A percentile compares a stretch with the other conserved stretches of the same genome.
Conservation (phyloP, 768 basidiomycete genomes). For the Psilocybe azurescens region DNA sequence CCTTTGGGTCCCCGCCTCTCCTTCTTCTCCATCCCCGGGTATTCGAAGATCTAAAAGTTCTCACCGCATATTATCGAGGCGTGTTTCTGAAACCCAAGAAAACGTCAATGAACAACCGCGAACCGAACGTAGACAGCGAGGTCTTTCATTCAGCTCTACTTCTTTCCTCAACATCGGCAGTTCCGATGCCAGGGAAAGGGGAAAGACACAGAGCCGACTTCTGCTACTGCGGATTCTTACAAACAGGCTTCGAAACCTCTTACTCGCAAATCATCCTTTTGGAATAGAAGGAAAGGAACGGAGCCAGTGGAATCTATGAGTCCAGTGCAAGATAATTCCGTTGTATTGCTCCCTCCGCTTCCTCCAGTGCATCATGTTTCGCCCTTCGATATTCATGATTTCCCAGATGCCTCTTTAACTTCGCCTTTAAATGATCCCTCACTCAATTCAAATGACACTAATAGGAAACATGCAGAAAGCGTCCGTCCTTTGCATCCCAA, state of each 20-base stretch:
- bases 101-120: constrained; percentile 22
- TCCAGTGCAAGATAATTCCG: constrained; percentile 6
- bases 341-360: constrained; percentile 26
- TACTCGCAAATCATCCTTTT: constrained; percentile 69
- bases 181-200: constrained; percentile 49
- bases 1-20: constrained; percentile 42
- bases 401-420: constrained; percentile 6
- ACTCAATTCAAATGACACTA: not conserved
- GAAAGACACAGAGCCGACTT: constrained; percentile 38
- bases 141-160: constrained; percentile 61
- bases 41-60: constrained; percentile 62
- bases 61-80: constrained; percentile 32
- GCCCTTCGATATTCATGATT: constrained; percentile 26
- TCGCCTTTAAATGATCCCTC: not conserved
- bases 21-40: constrained; percentile 21
- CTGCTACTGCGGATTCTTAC: constrained; percentile 14
- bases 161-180: constrained; percentile 40
- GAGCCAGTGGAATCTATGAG: constrained; percentile 16
- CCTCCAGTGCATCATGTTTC: constrained; percentile 35
- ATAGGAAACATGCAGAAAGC: constrained; percentile 6
- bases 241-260: constrained; percentile 44
- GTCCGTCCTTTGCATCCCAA: constrained; percentile 1
- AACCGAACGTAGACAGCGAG: constrained; percentile 46
- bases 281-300: constrained; percentile 54
- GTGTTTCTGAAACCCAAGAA: constrained; percentile 32